These are phyloP conservation scores for Psilocybe cubensis DNA, from an alignment of 768 basidiomycete species.

Conservation along the genomic window DNA sequence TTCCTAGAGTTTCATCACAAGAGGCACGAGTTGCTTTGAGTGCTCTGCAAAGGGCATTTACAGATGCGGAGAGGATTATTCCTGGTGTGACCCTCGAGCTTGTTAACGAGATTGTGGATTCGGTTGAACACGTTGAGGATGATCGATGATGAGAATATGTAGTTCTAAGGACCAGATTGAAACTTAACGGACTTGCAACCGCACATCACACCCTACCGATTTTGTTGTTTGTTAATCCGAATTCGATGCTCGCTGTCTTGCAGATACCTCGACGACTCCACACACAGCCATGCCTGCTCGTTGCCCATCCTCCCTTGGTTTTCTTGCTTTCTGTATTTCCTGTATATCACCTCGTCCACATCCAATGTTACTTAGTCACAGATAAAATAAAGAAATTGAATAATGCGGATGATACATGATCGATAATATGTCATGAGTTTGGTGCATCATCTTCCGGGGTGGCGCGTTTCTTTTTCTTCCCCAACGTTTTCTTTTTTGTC, in stretches of 20 bases:
- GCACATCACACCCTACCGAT: constrained; percentile 3
- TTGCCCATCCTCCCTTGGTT: constrained; percentile 12
- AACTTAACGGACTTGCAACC: constrained; percentile 11
- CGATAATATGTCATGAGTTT: background rate
- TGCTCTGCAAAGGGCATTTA: constrained; percentile 88
- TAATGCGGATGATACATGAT: background rate
- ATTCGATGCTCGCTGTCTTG: constrained; percentile 3
- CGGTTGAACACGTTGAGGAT: constrained; percentile 88
- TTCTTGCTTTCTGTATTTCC: constrained; percentile 28
- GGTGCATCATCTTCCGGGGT: constrained; percentile 3
- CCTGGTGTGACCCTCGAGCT: constrained; percentile 94
- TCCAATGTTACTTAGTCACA: constrained; percentile 13
- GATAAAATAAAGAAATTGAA: constrained; percentile 7
- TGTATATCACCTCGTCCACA: constrained; percentile 19
- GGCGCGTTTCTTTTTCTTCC: constrained; percentile 77
- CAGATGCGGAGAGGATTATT: constrained; percentile 93
- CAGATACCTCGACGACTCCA: constrained; percentile 4
- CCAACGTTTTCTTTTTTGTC: constrained; percentile 64
- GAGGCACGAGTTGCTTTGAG: constrained; percentile 88
- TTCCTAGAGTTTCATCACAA: constrained; percentile 90
- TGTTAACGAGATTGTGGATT: constrained; percentile 93
- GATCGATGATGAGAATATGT: constrained; percentile 45
- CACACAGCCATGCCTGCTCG: constrained; percentile 12
- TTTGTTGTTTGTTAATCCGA: constrained; percentile 3
- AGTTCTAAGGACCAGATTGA: background rate